A percentile compares a stretch with the other conserved stretches of the same genome.
Conservation (phyloP, 2,329 filamentous ascomycete genomes). For the Dothideomycetes sp. region DNA sequence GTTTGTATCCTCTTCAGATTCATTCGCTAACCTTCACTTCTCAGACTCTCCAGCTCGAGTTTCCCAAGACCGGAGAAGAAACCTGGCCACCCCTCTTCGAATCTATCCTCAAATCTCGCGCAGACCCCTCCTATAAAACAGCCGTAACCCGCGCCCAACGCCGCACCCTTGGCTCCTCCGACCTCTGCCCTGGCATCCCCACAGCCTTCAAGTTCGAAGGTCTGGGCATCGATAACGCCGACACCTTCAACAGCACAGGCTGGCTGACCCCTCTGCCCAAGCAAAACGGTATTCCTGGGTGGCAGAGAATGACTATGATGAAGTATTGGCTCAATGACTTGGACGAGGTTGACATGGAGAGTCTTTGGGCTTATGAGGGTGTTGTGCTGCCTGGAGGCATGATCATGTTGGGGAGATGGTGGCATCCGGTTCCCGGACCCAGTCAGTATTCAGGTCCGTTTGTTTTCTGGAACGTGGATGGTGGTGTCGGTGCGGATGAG, state of each 20-base stretch:
- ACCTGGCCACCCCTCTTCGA: conserved; percentile 35
- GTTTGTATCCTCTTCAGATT: conserved; percentile 6
- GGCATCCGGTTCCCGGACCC: conserved; percentile 28
- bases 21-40: background rate
- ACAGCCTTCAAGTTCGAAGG: conserved; percentile 29
- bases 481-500: background rate
- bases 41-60: conserved; percentile 28
- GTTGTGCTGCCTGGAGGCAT: conserved; percentile 39
- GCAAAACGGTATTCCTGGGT: conserved; percentile 43
- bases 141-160: conserved; percentile 27
- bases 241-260: conserved; percentile 31
- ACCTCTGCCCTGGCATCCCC: conserved; percentile 4
- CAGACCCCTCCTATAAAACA: conserved; percentile 15
- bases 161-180: background rate
- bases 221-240: conserved; percentile 28
- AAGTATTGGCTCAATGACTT: conserved; percentile 36
- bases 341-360: conserved; percentile 19
- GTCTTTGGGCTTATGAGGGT: conserved; percentile 42
- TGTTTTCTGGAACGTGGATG: conserved; percentile 35
- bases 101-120: conserved; percentile 28
- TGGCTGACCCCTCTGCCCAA: conserved; percentile 42
- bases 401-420: conserved; percentile 41
- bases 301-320: conserved; percentile 47
- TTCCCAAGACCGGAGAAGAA: conserved; percentile 19
- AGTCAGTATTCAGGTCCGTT: conserved; percentile 32